phyloP scores from a whole-genome alignment of 2,329 filamentous ascomycete species.

The Fusarium transvaalense region DNA sequence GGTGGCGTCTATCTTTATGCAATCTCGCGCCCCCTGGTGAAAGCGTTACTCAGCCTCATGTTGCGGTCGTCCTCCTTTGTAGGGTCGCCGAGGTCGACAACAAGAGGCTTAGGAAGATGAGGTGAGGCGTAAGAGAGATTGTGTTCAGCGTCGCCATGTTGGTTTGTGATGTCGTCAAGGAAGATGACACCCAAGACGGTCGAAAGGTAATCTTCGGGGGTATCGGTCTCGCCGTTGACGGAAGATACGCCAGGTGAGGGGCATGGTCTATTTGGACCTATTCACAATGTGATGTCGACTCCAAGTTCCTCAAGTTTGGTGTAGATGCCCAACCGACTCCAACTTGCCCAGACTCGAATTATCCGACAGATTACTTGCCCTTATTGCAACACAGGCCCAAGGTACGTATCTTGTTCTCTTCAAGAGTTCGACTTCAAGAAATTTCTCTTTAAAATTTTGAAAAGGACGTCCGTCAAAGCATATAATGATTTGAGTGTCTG shows the following conservation, averaged over 20 bases:
- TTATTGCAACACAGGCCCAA: neutral
- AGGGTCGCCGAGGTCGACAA: conserved; percentile 62
- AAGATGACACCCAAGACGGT: conserved; percentile 73
- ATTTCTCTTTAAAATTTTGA: neutral
- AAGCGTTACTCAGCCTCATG: conserved; percentile 27
- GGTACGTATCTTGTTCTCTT: neutral
- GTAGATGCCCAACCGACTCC: conserved; percentile 12
- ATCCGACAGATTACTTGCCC: conserved; percentile 15
- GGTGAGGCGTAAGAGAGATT: conserved; percentile 70
- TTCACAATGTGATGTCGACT: neutral
- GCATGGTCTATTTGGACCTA: conserved; percentile 53
- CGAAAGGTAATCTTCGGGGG: conserved; percentile 71
- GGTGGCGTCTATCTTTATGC: neutral
- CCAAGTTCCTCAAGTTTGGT: neutral
- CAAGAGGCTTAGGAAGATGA: conserved; percentile 60
- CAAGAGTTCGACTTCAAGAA: neutral
- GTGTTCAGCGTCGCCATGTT: conserved; percentile 73
- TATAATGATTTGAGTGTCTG: neutral
- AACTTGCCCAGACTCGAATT: neutral
- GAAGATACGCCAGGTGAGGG: conserved; percentile 56
- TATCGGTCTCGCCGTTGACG: conserved; percentile 39
- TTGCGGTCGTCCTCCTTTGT: conserved; percentile 64
- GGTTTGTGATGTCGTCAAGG: conserved; percentile 74
- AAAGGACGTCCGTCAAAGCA: neutral
- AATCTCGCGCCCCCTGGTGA: conserved; percentile 17